Evolutionary conservation across 2,329 filamentous ascomycete species (phyloP).

Genomic region (Sclerotinia nivalis): DNA sequence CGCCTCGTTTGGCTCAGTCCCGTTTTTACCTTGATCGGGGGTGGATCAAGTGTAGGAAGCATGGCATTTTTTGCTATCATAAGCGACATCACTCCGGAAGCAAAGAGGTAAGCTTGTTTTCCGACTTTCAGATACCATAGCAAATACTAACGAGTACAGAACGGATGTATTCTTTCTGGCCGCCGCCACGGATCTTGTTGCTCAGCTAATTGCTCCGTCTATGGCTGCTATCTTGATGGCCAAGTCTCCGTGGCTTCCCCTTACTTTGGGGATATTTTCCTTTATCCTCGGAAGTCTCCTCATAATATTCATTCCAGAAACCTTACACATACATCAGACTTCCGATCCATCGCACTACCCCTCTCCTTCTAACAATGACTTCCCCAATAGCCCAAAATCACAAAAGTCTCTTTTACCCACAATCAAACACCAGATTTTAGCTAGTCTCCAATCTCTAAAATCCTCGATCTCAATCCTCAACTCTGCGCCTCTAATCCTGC

Average conservation of each 20-base stretch:
- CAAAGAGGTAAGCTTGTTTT: conserved; percentile 38
- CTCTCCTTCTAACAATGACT: conserved; percentile 17
- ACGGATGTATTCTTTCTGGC: conserved; percentile 43
- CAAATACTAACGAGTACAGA: conserved; percentile 33
- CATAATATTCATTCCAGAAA: conserved; percentile 40
- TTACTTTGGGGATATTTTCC: conserved; percentile 28
- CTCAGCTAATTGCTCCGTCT: conserved; percentile 43
- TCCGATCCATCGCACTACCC: conserved; percentile 13
- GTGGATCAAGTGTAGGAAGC: conserved; percentile 41
- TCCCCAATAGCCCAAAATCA: background rate
- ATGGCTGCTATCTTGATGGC: conserved; percentile 44
- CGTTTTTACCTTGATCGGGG: conserved; percentile 41
- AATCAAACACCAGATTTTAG: conserved; percentile 18
- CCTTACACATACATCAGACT: conserved; percentile 31
- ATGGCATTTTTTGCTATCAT: conserved; percentile 43
- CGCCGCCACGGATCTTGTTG: conserved; percentile 38
- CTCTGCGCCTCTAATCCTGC: conserved; percentile 36
- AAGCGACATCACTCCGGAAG: conserved; percentile 44
- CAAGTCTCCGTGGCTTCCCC: conserved; percentile 34
- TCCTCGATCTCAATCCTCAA: conserved; percentile 32
- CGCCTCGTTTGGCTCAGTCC: conserved; percentile 42
- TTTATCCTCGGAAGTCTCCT: conserved; percentile 29
- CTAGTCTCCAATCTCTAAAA: background rate
- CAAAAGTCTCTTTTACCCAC: conserved; percentile 7
- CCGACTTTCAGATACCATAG: background rate